Percentiles rank a stretch among this genome's conserved stretches.
These are phyloP conservation scores for Fusarium protoensiforme DNA, from an alignment of 2,329 filamentous ascomycete genomes.

Conservation along the genomic window DNA sequence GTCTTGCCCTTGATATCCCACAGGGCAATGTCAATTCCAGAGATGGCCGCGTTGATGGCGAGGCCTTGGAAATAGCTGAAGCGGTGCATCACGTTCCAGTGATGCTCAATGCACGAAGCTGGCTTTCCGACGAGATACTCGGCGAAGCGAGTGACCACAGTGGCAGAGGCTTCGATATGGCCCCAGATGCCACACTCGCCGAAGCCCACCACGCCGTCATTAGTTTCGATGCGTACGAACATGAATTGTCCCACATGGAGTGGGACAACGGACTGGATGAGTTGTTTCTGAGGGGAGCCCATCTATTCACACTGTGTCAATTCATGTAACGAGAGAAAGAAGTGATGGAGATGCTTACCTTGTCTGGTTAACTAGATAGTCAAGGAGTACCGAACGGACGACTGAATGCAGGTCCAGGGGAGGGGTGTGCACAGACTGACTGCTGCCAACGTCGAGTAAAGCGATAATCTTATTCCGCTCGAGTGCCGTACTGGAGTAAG, in stretches of 20 bases:
- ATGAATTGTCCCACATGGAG: constrained; percentile 2
- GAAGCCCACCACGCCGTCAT: not conserved
- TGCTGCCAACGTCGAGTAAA: too few relatives aligned
- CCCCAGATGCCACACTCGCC: constrained; percentile 8
- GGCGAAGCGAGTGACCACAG: not conserved
- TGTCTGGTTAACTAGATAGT: too few relatives aligned
- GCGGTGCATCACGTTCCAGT: constrained; percentile 30
- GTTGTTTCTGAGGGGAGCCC: not conserved
- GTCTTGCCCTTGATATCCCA: constrained; percentile 16
- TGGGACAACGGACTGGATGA: not conserved
- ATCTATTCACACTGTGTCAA: too few relatives aligned
- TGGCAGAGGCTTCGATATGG: constrained; percentile 1
- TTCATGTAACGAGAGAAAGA: too few relatives aligned
- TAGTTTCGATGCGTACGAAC: not conserved
- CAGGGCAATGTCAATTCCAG: constrained; percentile 21
- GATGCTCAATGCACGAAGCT: constrained; percentile 18
- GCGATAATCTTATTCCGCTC: too few relatives aligned
- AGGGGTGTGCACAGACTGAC: too few relatives aligned
- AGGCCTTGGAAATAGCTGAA: constrained; percentile 26
- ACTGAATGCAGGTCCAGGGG: too few relatives aligned
- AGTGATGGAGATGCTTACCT: too few relatives aligned
- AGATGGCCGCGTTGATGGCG: constrained; percentile 23
- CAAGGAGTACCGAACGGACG: too few relatives aligned
- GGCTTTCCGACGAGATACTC: constrained; percentile 3
- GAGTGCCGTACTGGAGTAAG: too few relatives aligned